Evolutionary conservation across 306 rosid genomes (phyloP), one percentile per base, ranked within the genome.

Genomic region (Dryas drummondii): DNA sequence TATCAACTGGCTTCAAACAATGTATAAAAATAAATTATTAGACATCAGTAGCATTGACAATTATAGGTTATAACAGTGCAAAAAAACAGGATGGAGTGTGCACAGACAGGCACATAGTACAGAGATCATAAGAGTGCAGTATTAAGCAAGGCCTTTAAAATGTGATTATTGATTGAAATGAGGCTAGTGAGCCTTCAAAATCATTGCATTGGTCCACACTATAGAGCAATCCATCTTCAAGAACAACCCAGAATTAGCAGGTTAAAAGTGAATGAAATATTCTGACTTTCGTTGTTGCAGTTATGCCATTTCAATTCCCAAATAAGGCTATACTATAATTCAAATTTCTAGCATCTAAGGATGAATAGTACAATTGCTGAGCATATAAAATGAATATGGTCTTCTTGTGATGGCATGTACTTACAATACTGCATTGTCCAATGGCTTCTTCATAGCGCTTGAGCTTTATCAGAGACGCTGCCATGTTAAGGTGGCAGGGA

Each of bases 401-500:
- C 37, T 4, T 50, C 54, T 13, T 48, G 72, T 54, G 62, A 49
- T 4, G 17, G 44, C 17, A 66, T 4, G 9, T 71, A 86, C 98
- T 87, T 79, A 91, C 97, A 32, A 87, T 65, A 82, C 82, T 79
- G 82, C 98, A 94, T 54, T 94, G 97, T 67, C 91, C 88, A 65
- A 91, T 90, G 76, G 96, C 98, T 82, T 94, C 98, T 57, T 94
- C 97, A 52, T 74, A 85, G 40, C 88, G 96, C 85, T 88, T 80
- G 71, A 88, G 96, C 91, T 94, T 94, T 79, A 94, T 91, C 49
- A 91, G 62, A 82, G 96, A 90, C 4, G 96, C 97, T 67, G 98
- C 93, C 79, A 78, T 85, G 87, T 94, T 94, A 80, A 94, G 98
- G 83, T 94, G 98, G 73, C 98, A 94, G 42, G 97, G 98, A 80